Conservation (phyloP, 2,329 filamentous ascomycete genomes). For the Corynespora cassiicola region DNA sequence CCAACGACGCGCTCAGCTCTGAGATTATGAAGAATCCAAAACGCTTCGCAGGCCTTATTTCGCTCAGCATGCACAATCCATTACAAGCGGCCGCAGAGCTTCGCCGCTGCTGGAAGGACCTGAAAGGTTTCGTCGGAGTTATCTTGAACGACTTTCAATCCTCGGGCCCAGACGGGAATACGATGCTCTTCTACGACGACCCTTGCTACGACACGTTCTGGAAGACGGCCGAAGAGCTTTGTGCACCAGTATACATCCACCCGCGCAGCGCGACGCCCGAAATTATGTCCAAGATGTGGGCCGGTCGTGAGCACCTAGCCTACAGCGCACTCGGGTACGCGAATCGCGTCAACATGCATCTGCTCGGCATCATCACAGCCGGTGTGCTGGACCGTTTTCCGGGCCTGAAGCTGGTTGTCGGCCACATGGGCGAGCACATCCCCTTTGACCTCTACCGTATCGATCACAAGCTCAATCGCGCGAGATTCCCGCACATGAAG, state of each 20-base stretch:
- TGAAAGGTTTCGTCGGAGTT: slow-evolving; percentile 47
- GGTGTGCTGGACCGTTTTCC: slow-evolving; percentile 59
- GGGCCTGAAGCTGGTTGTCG: slow-evolving; percentile 54
- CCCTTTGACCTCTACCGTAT: slow-evolving; percentile 56
- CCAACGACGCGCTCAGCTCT: slow-evolving; percentile 54
- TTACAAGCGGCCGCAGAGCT: slow-evolving; percentile 59
- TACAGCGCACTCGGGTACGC: slow-evolving; percentile 45
- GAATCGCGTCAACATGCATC: slow-evolving; percentile 64
- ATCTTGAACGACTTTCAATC: slow-evolving; percentile 65
- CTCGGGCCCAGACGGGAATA: slow-evolving; percentile 63
- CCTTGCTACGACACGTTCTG: slow-evolving; percentile 69
- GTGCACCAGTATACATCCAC: slow-evolving; percentile 71
- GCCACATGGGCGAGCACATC: slow-evolving; percentile 57
- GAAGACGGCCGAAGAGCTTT: slow-evolving; percentile 62
- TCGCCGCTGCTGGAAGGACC: slow-evolving; percentile 58
- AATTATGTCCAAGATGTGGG: slow-evolving; percentile 65
- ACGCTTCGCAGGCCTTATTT: slow-evolving; percentile 51
- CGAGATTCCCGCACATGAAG: slow-evolving; percentile 20
- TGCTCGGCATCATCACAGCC: slow-evolving; percentile 59
- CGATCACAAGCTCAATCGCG: slow-evolving; percentile 41
- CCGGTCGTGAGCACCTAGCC: slow-evolving; percentile 64
- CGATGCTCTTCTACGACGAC: slow-evolving; percentile 70
- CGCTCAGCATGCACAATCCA: slow-evolving; percentile 57
- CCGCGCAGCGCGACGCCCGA: slow-evolving; percentile 62
- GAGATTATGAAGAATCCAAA: slow-evolving; percentile 47